Base-by-base conservation (phyloP, 2,329 filamentous ascomycete species). In the Juglanconis oblonga region DNA sequence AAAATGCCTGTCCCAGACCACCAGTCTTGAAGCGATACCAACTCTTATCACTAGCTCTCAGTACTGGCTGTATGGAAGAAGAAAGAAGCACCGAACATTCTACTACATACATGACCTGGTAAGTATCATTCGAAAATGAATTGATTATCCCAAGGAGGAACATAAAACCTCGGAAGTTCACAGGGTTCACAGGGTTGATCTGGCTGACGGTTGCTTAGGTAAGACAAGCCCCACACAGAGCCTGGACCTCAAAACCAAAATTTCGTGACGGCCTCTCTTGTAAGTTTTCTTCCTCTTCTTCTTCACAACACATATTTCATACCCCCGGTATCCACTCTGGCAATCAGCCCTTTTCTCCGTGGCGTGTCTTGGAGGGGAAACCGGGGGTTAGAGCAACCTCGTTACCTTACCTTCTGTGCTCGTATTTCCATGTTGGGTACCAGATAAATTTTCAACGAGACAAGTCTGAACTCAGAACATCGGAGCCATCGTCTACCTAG, bases 281-380 rank as follows among this genome's bases (percentile, higher is more conserved):
- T 14, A 52, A 56, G 32, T 61, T 52, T 55, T 58, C 57, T 65
- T 63, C 24, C 66, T 67, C 69, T 66, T 65, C 64, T 69, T 71
- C 69, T 67, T 69, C 68, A 67, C 68, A 73, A 71, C 70, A 74
- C 67, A 72, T 71, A 72, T 68, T 67, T 67, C 62, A 65, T 73
- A 78, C 81, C 80, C 79, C 81, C 78, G 83, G 81, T 83, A 89
- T 89, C 88, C 86, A 89, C 86, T 88, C 85, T 83, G 81, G 78
- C 61, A 77, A 82, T 79, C 77, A 76, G 75, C 77, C 45, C 71
- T 73, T 74, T 76, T 72, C 77, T 78, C 82, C 78, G 81, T 79
- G 77, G 67, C 67, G 67, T 68, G 70, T 57, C 55, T 73, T 79
- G 81, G 86, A 88, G 85, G 87, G 87, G 87, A 89, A 89, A 88